A percentile compares a stretch with the other conserved stretches of the same genome.
phyloP scores from a whole-genome alignment of 148 eudicot genomes.

The Vaccinium vitisidaea region DNA sequence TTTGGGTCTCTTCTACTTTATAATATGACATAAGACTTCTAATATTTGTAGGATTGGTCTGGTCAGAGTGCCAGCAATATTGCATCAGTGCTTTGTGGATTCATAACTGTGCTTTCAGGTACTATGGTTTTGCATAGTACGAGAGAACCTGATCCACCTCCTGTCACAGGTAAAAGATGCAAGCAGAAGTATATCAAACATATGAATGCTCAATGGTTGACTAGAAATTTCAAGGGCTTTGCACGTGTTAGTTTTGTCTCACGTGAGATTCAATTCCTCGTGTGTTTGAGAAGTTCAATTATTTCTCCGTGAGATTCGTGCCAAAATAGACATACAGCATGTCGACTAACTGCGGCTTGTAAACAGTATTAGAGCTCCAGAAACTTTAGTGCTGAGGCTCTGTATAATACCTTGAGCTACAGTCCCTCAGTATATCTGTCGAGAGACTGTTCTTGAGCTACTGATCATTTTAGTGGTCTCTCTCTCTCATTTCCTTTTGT shows the following conservation, averaged over 20 bases:
- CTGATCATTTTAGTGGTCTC: no score
- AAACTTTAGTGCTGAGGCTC: no score
- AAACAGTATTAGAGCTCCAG: neutral
- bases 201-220: neutral
- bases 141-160: constrained; percentile 46
- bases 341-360: neutral
- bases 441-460: no score
- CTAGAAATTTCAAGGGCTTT: neutral
- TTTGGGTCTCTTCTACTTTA: neutral
- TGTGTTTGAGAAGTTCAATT: neutral
- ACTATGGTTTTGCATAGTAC: constrained; percentile 61
- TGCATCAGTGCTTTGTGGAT: constrained; percentile 67
- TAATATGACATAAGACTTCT: constrained; percentile 3
- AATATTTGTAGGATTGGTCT: constrained; percentile 52
- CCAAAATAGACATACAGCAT: neutral
- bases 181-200: neutral
- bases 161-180: constrained; percentile 31
- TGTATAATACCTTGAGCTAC: no score
- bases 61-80: constrained; percentile 66
- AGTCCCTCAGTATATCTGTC: no score
- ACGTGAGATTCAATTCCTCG: neutral
- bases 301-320: neutral
- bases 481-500: no score
- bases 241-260: constrained; percentile 1
- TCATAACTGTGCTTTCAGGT: constrained; percentile 66